Percentiles rank a stretch among this genome's conserved stretches.
phyloP scores from a whole-genome alignment of 352 stramenopile species.

The Phytophthora sp. region DNA sequence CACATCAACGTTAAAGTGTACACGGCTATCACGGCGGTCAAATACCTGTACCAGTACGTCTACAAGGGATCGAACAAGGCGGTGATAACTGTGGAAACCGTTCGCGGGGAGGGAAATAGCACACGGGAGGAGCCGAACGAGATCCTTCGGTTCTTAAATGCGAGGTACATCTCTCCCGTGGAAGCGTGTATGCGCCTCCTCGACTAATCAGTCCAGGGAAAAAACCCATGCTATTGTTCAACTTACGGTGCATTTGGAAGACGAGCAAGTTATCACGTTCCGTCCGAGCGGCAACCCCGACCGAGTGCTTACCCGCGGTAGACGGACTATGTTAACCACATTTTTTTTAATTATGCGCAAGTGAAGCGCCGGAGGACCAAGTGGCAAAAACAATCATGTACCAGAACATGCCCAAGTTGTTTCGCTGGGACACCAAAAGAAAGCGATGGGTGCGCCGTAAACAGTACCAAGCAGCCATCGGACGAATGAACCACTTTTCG shows the following conservation, averaged over 20 bases:
- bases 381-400: background rate
- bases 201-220: background rate
- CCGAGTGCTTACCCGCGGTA: background rate
- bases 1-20: slow-evolving; percentile 72
- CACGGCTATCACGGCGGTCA: slow-evolving; percentile 36
- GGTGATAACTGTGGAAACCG: slow-evolving; percentile 17
- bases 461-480: background rate
- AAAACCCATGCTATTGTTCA: background rate
- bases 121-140: background rate
- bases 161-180: background rate
- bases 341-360: background rate
- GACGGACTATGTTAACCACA: background rate
- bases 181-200: background rate
- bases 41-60: slow-evolving; percentile 71
- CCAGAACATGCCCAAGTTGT: background rate
- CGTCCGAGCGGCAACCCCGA: background rate
- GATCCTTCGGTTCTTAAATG: background rate
- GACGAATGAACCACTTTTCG: background rate
- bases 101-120: background rate
- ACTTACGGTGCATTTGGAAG: background rate
- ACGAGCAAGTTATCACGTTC: background rate
- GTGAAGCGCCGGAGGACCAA: background rate
- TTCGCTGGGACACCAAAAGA: background rate
- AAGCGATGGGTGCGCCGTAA: background rate
- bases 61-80: slow-evolving; percentile 56